These are phyloP conservation scores for Graphium sp. DNA, from an alignment of 2,329 filamentous ascomycete genomes.

Conservation along the genomic window DNA sequence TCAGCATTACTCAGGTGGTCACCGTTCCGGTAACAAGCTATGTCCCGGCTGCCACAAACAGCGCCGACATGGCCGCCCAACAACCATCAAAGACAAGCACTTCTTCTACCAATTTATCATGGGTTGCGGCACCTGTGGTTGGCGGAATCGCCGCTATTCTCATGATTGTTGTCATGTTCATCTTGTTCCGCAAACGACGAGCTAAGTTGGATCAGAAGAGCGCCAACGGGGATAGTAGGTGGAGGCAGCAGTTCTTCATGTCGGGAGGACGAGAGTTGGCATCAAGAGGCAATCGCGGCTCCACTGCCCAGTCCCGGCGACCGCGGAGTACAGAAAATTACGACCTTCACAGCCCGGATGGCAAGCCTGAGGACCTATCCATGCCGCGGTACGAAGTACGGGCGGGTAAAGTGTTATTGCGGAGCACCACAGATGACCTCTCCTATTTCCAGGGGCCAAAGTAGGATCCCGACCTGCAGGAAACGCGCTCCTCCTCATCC, in stretches of 20 bases:
- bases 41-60: too few relatives aligned
- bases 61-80: too few relatives aligned
- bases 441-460: too few relatives aligned
- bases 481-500: too few relatives aligned
- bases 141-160: conserved; percentile 5
- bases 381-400: conserved; percentile 2
- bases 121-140: conserved; percentile 5
- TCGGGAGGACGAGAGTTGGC: neutral
- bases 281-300: too few relatives aligned
- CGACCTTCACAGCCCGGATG: too few relatives aligned
- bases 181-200: conserved; percentile 4
- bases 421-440: too few relatives aligned
- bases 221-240: conserved; percentile 1
- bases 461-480: too few relatives aligned
- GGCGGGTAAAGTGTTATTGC: conserved; percentile 3
- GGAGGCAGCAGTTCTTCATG: conserved; percentile 1
- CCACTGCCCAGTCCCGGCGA: too few relatives aligned
- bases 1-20: conserved; percentile 3
- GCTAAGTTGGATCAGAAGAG: conserved; percentile 1
- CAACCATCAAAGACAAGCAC: too few relatives aligned
- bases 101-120: conserved; percentile 2
- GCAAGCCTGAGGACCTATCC: neutral
- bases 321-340: too few relatives aligned
- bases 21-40: conserved; percentile 1
- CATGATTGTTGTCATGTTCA: conserved; percentile 4